Evolutionary conservation across 148 eudicot genomes (phyloP).

Genomic region (Simmondsia chinensis): DNA sequence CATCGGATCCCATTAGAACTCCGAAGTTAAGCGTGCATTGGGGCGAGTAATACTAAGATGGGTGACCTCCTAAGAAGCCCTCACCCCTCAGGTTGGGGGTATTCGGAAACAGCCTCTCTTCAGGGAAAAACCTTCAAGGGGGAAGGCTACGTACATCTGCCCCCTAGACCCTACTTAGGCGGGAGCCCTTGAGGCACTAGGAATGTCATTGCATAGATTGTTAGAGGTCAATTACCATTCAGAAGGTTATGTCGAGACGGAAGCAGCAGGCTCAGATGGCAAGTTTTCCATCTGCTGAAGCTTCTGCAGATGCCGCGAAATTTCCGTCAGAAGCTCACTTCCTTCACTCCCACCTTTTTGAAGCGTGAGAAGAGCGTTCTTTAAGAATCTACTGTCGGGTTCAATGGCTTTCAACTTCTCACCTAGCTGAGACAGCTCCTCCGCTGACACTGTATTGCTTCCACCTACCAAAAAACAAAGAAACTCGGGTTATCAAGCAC

Average conservation of each 20-base stretch:
- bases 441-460: slow-evolving; percentile 20
- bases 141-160: too few relatives aligned
- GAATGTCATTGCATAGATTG: background rate
- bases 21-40: too few relatives aligned
- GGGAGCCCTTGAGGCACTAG: too few relatives aligned
- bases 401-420: slow-evolving; percentile 49
- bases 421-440: slow-evolving; percentile 36
- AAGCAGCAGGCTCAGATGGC: slow-evolving; percentile 15
- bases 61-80: too few relatives aligned
- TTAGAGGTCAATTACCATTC: background rate
- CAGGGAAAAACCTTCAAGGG: too few relatives aligned
- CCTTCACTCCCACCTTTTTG: slow-evolving; percentile 49
- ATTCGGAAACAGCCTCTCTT: too few relatives aligned
- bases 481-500: too few relatives aligned
- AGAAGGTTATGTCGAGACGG: slow-evolving; percentile 5
- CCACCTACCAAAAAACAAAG: slow-evolving; percentile 25
- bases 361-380: slow-evolving; percentile 48
- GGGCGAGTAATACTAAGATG: too few relatives aligned
- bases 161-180: too few relatives aligned
- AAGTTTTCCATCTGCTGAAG: slow-evolving; percentile 21
- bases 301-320: slow-evolving; percentile 49
- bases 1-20: too few relatives aligned
- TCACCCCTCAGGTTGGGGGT: too few relatives aligned
- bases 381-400: slow-evolving; percentile 51
- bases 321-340: slow-evolving; percentile 44